Evolutionary conservation across 2,329 filamentous ascomycete species (phyloP).

Genomic region (Penicillium sp.): DNA sequence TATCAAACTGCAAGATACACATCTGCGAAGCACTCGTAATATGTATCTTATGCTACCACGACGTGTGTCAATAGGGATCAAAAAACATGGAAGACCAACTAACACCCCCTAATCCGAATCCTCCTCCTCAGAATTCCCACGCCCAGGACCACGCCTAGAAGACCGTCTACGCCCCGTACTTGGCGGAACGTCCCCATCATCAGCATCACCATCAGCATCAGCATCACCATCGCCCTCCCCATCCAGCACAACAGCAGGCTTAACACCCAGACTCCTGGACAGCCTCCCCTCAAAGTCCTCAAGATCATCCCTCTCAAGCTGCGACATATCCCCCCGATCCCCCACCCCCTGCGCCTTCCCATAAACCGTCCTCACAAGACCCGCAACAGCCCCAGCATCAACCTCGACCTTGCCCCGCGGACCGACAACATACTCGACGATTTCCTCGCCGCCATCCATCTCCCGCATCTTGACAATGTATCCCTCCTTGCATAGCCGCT

Average conservation of each 20-base stretch:
- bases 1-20: constrained; percentile 6
- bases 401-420: constrained; percentile 83
- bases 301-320: constrained; percentile 11
- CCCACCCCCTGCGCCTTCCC: constrained; percentile 32
- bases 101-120: background rate
- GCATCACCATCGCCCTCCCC: constrained; percentile 5
- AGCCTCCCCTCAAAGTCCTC: constrained; percentile 59
- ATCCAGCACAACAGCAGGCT: constrained; percentile 43
- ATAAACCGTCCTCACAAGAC: constrained; percentile 60
- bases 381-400: constrained; percentile 68
- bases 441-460: constrained; percentile 65
- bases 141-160: constrained; percentile 10
- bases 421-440: constrained; percentile 77
- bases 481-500: constrained; percentile 72
- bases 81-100: background rate
- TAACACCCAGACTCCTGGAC: constrained; percentile 52
- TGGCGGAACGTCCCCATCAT: constrained; percentile 1
- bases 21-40: background rate
- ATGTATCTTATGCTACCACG: constrained; percentile 8
- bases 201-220: constrained; percentile 8
- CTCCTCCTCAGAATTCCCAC: constrained; percentile 5
- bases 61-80: background rate
- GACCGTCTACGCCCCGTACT: constrained; percentile 9
- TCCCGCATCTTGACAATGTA: constrained; percentile 77
- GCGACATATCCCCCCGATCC: constrained; percentile 15